Base-by-base conservation (phyloP, 805 yeast genomes). In the Candida boidinii region DNA sequence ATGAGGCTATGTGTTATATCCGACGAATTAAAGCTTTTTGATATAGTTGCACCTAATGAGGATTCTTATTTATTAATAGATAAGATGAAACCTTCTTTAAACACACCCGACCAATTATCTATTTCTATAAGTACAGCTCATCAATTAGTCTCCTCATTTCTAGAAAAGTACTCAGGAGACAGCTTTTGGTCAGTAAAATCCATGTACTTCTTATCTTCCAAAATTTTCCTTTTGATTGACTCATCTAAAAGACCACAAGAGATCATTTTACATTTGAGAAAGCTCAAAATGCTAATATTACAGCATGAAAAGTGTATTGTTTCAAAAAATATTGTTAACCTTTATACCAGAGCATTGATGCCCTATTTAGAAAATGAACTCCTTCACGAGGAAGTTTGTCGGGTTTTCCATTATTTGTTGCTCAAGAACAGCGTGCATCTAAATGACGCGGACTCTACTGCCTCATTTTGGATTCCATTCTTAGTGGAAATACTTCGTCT, bases 1-100 rank as follows among this genome's bases (percentile, higher is more conserved):
- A 30, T 75, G 4, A 46, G 49, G 16, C 42, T 59, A 16, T 57
- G 66, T 12, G 75, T 73, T 38, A 49, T 64, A 14, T 51, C 62
- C 1, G 46, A 51, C 7, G 66, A 59, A 21, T 13, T 26, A 0
- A 38, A 37, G 0, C 23, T 53, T 9, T 24, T 37, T 7, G 43
- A 41, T 4, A 23, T 21, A 20, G 4, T 18, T 2, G 22, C 8
- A 20, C 10, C 11, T 2, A 23, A 31, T n/a, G n/a, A n/a, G n/a
- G n/a, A n/a, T n/a, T n/a, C n/a, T n/a, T n/a, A n/a, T n/a, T n/a
- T n/a, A n/a, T n/a, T n/a, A n/a, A n/a, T n/a, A n/a, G n/a, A n/a
- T n/a, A n/a, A n/a, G n/a, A n/a, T n/a, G n/a, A n/a, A n/a, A n/a
- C n/a, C n/a, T n/a, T n/a, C n/a, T n/a, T n/a, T n/a, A n/a, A n/a